Conservation (phyloP, 2,329 filamentous ascomycete species). For the Alternaria brassicicola region DNA sequence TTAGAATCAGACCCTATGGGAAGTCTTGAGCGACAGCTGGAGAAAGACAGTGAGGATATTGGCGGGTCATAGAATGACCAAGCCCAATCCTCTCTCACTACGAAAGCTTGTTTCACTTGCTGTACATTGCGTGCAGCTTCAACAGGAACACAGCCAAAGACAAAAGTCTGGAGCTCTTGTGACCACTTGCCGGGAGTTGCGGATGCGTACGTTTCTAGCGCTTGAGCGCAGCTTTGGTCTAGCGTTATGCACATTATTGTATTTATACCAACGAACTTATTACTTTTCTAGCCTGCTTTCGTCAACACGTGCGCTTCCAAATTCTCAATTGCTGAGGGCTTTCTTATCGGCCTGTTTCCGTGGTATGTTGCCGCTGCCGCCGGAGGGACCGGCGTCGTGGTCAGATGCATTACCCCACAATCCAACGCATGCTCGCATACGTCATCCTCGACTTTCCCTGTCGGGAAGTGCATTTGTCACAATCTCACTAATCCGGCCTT, state of each 20-base stretch:
- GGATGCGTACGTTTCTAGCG: background rate
- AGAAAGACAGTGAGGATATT: constrained; percentile 37
- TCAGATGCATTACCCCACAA: constrained; percentile 8
- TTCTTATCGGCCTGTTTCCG: background rate
- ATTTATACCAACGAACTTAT: constrained; percentile 8
- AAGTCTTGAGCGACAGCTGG: constrained; percentile 55
- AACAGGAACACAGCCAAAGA: background rate
- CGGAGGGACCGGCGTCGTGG: background rate
- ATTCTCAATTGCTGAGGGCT: background rate
- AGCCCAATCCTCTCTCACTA: background rate
- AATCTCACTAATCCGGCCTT: background rate
- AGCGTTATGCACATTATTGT: constrained; percentile 12
- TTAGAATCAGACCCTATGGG: constrained; percentile 55
- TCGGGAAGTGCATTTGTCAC: constrained; percentile 22
- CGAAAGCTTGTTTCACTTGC: background rate
- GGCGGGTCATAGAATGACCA: constrained; percentile 16
- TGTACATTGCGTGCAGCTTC: background rate
- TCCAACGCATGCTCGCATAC: constrained; percentile 11
- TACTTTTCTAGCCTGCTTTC: background rate
- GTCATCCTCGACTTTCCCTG: constrained; percentile 28
- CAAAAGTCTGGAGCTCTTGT: background rate
- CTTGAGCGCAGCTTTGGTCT: background rate
- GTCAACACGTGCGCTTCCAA: background rate
- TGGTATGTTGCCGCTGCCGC: background rate
- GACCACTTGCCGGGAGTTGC: background rate